phyloP scores from a whole-genome alignment of 305 asterid genomes.

The Rubia peregrina region DNA sequence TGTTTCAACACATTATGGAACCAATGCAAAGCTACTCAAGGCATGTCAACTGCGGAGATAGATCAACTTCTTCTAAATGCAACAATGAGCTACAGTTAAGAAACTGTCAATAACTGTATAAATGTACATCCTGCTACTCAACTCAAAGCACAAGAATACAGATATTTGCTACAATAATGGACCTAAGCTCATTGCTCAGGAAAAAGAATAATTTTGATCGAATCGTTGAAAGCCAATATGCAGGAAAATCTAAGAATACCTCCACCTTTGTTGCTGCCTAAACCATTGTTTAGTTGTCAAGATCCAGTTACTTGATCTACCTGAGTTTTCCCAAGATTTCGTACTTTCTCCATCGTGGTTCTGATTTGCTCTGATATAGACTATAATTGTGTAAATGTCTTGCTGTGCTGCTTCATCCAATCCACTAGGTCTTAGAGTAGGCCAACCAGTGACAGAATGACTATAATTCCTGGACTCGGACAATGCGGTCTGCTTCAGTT shows the following conservation, averaged over 20 bases:
- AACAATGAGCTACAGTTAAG: neutral
- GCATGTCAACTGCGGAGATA: no score
- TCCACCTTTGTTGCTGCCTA: no score
- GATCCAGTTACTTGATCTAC: constrained; percentile 23
- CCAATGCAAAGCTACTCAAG: no score
- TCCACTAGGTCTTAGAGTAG: constrained; percentile 42
- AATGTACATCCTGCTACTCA: neutral
- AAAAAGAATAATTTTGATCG: no score
- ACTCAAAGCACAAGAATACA: neutral
- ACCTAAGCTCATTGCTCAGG: neutral
- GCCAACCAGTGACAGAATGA: constrained; percentile 48
- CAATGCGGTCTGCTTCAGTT: constrained; percentile 57
- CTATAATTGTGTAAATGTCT: constrained; percentile 54
- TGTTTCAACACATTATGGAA: no score
- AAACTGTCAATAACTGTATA: neutral
- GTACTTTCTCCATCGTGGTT: constrained; percentile 58
- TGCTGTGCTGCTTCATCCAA: constrained; percentile 80
- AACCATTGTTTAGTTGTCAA: constrained; percentile 11
- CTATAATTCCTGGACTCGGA: constrained; percentile 41
- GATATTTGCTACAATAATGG: neutral
- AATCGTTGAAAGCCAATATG: neutral
- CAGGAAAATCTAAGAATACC: neutral
- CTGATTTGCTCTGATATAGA: constrained; percentile 65
- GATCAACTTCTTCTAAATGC: neutral
- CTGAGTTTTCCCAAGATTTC: constrained; percentile 31